Base-by-base conservation (phyloP, 768 basidiomycete genomes). In the Rossbeevera mucosa region DNA sequence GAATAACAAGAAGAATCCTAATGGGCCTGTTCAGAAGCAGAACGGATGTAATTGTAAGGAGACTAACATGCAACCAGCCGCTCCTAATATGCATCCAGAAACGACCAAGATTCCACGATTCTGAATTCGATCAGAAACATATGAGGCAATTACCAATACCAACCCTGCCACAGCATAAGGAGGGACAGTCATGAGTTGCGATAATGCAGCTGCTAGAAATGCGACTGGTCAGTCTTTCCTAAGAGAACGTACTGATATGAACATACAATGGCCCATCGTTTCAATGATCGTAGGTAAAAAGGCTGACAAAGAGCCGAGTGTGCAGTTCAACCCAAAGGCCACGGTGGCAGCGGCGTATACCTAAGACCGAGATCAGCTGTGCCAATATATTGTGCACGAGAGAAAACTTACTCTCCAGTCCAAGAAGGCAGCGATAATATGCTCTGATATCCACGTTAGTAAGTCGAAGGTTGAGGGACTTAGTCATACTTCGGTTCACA, bases 251-350 rank as follows among this genome's bases (percentile, higher is more conserved):
- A 7, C 2, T 0, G 14, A 9, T 20, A 29, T 3, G 40, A 33
- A 58, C 74, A 29, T 57, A 79, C 77, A 72, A 59, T 70, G 70
- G 11, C 76, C 77, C 62, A 79, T 76, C 0, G 76, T 79, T 53
- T 67, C 71, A 26, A 82, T 78, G 58, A 82, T 80, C 0, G 79
- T 81, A 3, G 80, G 80, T 20, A 81, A 64, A 65, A 81, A 81
- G 2, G 80, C 77, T 4, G 75, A 74, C 9, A 76, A 70, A 7
- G 80, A 78, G 13, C 76, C 74, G 0, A 79, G 68, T 8, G 80
- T 75, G 47, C 71, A 72, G 55, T 77, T 76, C 6, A 74, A 65
- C 14, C 74, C 78, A 51, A 79, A 77, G 59, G 74, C 76, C 24
- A 79, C 69, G 25, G 77, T 57, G 1, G 76, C 76, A n/a, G 70